Base-by-base conservation (phyloP, 371 early-diverging fungal species). In the Mortierella sp. region DNA sequence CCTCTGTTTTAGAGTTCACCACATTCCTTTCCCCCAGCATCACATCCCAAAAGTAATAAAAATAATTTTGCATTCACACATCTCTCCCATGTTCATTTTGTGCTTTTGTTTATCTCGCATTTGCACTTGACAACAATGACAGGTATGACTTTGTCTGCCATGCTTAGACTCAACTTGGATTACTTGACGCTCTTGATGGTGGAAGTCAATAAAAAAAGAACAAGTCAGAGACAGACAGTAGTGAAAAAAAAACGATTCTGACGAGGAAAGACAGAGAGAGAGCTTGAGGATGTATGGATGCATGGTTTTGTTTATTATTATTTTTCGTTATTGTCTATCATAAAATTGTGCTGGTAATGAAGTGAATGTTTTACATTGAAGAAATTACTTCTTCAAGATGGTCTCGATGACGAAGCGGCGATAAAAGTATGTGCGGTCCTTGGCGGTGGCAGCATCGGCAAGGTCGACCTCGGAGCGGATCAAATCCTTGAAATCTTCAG, bases 391-490 rank as follows among this genome's bases (percentile, higher is more conserved):
- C 78, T 86, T 86, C 46, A 86, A 70, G 55, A 86, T 75, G 38
- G 87, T 82, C 71, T 86, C 87, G 68, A 82, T 82, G 70, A 86
- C 87, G 46, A 86, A 86, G 35, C 87, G 82, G 70, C 87, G 87
- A 71, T 86, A 86, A 74, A 86, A 86, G 78, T 86, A 86, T 3
- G 87, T 86, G 41, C 87, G 82, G 35, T 86, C 87, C 77, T 86
- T 86, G 68, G 80, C 87, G 3, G 87, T 86, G 6, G 87, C 82
- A 29, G 72, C 73, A 55, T 86, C 87, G 4, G 87, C 58, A 12
- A 86, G 72, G 46, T 86, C 87, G 3, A 82, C 76, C 70, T 86
- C 87, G 1, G 87, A 86, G 3, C 68, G 83, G 43, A 86, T 86
- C 75, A 82, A 60, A 54, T 86, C 51, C 73, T 75, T 80, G 18